Evolutionary conservation across 441 rosid genomes (phyloP), one percentile per base, ranked within the genome.

Genomic region (Breynia disticha): DNA sequence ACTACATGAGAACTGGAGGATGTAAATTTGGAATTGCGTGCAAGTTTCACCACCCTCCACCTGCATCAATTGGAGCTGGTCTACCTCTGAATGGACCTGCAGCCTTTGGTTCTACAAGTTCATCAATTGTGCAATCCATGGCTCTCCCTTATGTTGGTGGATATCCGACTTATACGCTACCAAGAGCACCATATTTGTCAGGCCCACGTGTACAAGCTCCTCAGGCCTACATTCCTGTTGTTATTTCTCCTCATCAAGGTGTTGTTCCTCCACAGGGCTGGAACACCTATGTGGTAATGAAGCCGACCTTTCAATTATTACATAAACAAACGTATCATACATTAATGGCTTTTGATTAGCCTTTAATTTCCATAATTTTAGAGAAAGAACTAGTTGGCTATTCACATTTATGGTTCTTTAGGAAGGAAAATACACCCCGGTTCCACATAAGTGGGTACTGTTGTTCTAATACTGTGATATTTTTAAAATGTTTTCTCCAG

Each of bases 1-100:
- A 70, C 69, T 86, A 81, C 77, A 63, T 83, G 82, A 72, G 82
- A 9, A 83, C 76, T 7, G 88, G 95, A 59, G 50, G 80, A 0
- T 86, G 91, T 54, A 86, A 83, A 71, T 86, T 81, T 61, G 88
- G 90, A 56, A 79, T 69, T 57, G 79, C 90, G 6, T 86, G 95
- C 80, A 86, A 78, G 77, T 86, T 86, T 64, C 80, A 83, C 66
- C 95, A 86, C 67, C 91, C 95, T 19, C 86, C 79, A 60, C 91
- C 88, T 64, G 66, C 73, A 21, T 62, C 80, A 49, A n/a, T 56
- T 19, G 79, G 72, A 61, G 24, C 68, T 24, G 55, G 72, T 55
- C 57, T 62, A 17, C 73, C 75, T 52, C 57, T 70, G 15, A 54
- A 49, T 57, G 80, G 74, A 55, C 67, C 75, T 59, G 54, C 72